Evolutionary conservation across 2,329 filamentous ascomycete species (phyloP), one percentile per base, ranked within the genome.

Genomic region (Aureobasidium sp.): DNA sequence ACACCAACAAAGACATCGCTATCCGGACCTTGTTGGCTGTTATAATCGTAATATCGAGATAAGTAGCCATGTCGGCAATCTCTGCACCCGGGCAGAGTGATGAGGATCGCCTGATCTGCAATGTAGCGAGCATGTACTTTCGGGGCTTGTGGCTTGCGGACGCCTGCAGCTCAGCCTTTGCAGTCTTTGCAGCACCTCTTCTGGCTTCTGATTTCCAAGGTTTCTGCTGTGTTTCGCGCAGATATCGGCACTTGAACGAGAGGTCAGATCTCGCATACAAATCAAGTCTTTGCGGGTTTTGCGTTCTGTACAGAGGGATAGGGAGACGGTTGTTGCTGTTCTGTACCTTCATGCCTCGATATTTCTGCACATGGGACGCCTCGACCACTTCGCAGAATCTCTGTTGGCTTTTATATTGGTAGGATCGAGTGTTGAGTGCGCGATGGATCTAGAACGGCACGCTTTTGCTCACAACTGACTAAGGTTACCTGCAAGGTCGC

Each of bases 91-190:
- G 15, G 34, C 27, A 49, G 15, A 17, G 11, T 44, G 39, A 56
- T 41, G 17, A 56, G 52, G 52, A 56, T 56, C 52, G 52, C 52
- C 39, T 56, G 52, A 56, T 56, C 52, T 44, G 52, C 52, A 34
- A 39, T 56, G 52, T 56, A 56, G 52, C 52, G 52, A 44, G 29
- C 34, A 41, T 56, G 22, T 39, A 31, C 39, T 22, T 15, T 44
- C 22, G 51, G 52, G 36, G 29, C 31, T 25, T 56, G 37, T 56
- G 52, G 52, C 52, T 56, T 44, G 39, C 39, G 51, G 36, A 44
- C 15, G 27, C 52, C 34, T 56, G 52, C 52, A 56, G 52, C 52
- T 49, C 47, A 34, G 29, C 47, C 9, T n/a, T 22, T 44, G 12
- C 22, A 14, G 44, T 15, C 44, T 45, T 39, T 51, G 48, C 48